Percentiles rank a stretch among this genome's conserved stretches.
phyloP scores from a whole-genome alignment of 768 basidiomycete genomes.

The Boletales sp. region DNA sequence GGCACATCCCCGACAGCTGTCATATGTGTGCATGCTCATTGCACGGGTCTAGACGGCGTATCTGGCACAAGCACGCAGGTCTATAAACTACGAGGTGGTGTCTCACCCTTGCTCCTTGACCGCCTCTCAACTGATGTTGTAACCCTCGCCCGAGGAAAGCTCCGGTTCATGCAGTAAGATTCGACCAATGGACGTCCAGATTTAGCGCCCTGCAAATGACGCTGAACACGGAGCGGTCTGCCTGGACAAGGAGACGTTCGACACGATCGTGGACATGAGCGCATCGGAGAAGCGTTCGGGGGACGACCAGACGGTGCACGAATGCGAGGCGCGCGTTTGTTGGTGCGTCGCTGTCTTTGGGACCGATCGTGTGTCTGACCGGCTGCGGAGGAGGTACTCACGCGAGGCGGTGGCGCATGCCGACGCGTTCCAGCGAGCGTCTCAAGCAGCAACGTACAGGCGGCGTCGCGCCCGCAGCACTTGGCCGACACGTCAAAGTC shows the following conservation, averaged over 20 bases:
- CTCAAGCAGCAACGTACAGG: too few relatives aligned
- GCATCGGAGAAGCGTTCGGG: conserved; percentile 67
- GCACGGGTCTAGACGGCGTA: too few relatives aligned
- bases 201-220: conserved; percentile 58
- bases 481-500: too few relatives aligned
- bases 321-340: conserved; percentile 65
- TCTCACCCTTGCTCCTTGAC: too few relatives aligned
- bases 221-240: conserved; percentile 64
- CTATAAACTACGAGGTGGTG: too few relatives aligned
- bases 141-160: conserved; percentile 68
- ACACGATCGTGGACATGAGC: conserved; percentile 76
- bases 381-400: conserved; percentile 79
- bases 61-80: too few relatives aligned
- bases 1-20: too few relatives aligned
- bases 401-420: conserved; percentile 61
- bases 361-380: not conserved
- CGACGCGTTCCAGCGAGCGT: too few relatives aligned
- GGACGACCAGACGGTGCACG: conserved; percentile 58
- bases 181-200: conserved; percentile 45
- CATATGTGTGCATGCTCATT: too few relatives aligned
- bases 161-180: conserved; percentile 56
- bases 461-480: too few relatives aligned
- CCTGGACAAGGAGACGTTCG: conserved; percentile 83
- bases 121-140: not conserved
- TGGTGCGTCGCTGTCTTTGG: conserved; percentile 38